These are phyloP conservation scores for Thyridium curvatum DNA, from an alignment of 2,329 filamentous ascomycete species.

Conservation along the genomic window DNA sequence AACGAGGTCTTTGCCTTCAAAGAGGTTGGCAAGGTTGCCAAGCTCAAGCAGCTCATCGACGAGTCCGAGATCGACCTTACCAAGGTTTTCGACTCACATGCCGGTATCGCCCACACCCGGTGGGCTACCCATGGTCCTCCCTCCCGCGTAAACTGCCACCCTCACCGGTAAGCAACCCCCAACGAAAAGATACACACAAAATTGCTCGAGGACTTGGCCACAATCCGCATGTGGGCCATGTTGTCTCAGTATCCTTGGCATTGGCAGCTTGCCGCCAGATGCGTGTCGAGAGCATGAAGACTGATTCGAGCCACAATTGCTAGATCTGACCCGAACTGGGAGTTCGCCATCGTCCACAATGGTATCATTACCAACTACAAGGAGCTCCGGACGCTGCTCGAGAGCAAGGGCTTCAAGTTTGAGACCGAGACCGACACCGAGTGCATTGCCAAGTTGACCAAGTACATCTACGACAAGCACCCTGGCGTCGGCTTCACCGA, in stretches of 20 bases:
- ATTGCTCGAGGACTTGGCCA: too few species aligned
- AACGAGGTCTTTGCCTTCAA: constrained; percentile 97
- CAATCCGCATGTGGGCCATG: not conserved
- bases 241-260: not conserved
- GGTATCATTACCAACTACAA: constrained; percentile 99
- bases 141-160: constrained; percentile 94
- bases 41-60: constrained; percentile 88
- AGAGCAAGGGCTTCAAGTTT: constrained; percentile 94
- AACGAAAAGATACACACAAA: too few species aligned
- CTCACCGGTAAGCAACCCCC: constrained; percentile 74
- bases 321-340: constrained; percentile 85
- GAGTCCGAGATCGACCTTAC: constrained; percentile 75
- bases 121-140: constrained; percentile 98
- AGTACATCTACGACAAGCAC: constrained; percentile 96
- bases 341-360: constrained; percentile 98
- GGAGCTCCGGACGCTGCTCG: constrained; percentile 89
- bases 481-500: constrained; percentile 93
- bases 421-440: constrained; percentile 99
- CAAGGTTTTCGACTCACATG: constrained; percentile 96
- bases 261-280: constrained; percentile 12
- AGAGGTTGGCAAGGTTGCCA: constrained; percentile 98
- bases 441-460: constrained; percentile 97
- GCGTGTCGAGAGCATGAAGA: too few species aligned
- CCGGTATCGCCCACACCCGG: constrained; percentile 96
- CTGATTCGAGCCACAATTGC: too few species aligned